Percentiles rank a stretch among this genome's conserved stretches.
Evolutionary conservation across 441 rosid genomes (phyloP).

Genomic region (Erodium moschatum): DNA sequence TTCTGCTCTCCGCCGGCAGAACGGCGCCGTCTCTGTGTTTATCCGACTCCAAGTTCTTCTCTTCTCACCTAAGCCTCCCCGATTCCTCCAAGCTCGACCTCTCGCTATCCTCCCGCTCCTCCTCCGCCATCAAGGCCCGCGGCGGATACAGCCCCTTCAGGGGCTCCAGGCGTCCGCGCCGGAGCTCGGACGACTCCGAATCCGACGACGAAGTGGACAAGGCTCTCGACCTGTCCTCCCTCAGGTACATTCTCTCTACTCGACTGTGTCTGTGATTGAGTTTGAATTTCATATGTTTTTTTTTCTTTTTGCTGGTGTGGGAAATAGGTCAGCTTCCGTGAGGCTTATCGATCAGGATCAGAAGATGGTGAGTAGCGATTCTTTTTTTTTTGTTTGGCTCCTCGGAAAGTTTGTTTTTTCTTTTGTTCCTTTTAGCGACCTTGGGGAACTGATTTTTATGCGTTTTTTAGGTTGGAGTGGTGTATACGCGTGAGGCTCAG

Average conservation of each 20-base stretch:
- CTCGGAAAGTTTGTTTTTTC: neutral
- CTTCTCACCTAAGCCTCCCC: conserved; percentile 12
- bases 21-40: neutral
- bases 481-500: conserved; percentile 62
- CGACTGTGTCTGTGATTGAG: neutral
- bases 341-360: conserved; percentile 72
- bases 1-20: neutral
- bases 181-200: conserved; percentile 28
- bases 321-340: conserved; percentile 57
- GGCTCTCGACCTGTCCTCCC: conserved; percentile 51
- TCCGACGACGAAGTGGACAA: conserved; percentile 28
- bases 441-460: conserved; percentile 2
- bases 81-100: conserved; percentile 4
- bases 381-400: neutral
- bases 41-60: conserved; percentile 16
- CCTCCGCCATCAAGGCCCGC: conserved; percentile 40
- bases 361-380: conserved; percentile 49
- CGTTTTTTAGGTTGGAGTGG: conserved; percentile 60
- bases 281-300: conserved; percentile 3
- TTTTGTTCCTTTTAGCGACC: neutral
- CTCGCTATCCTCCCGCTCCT: conserved; percentile 20
- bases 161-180: conserved; percentile 32
- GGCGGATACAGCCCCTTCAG: conserved; percentile 28
- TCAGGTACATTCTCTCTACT: conserved; percentile 30
- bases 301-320: conserved; percentile 7